Base-by-base conservation (phyloP, 2,329 filamentous ascomycete genomes). In the Trichoderma sp. region DNA sequence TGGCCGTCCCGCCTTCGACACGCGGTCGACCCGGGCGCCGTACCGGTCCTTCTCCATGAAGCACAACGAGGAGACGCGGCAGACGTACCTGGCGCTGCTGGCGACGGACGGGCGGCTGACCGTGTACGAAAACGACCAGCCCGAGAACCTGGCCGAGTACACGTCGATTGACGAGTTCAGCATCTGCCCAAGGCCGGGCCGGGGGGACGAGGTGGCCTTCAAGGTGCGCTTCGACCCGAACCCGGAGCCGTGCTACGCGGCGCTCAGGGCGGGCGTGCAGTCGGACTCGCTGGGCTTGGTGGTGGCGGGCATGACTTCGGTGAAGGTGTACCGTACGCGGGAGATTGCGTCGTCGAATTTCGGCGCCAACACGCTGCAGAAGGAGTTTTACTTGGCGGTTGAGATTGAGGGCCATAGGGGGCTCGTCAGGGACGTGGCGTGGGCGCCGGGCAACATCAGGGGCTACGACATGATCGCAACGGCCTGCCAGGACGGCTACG, bases 401-500 rank as follows among this genome's bases (percentile, higher is more conserved):
- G 93, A 95, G 81, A 86, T 98, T 18, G 87, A 88, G 35, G 91
- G 92, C 2, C 94, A 98, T 79, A 88, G 90, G 8, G 92, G 92
- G 1, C 88, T 98, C 53, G 93, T 98, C 7, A 89, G 96, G 65
- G 95, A 98, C 82, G 90, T 98, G 1, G 93, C 94, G 2, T 99
- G 97, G 97, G 95, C 96, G 1, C 93, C 95, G 65, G 96, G 95
- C 14, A 97, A 95, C 78, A 95, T 97, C 80, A 88, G 95, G 53
- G 96, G 96, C 1, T 96, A 94, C 82, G 97, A 99, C 83, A 89
- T 96, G 75, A 90, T 98, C 79, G 97, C 96, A 3, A 97, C 95
- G 6, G 96, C 95, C 3, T 97, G 94, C 82, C 97, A 97, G 83
- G 97, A 99, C 82, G 96, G 97, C 3, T 92, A 91, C 79, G 91